Conservation (phyloP, 2,329 filamentous ascomycete genomes). For the Westerdykella aurantiaca region DNA sequence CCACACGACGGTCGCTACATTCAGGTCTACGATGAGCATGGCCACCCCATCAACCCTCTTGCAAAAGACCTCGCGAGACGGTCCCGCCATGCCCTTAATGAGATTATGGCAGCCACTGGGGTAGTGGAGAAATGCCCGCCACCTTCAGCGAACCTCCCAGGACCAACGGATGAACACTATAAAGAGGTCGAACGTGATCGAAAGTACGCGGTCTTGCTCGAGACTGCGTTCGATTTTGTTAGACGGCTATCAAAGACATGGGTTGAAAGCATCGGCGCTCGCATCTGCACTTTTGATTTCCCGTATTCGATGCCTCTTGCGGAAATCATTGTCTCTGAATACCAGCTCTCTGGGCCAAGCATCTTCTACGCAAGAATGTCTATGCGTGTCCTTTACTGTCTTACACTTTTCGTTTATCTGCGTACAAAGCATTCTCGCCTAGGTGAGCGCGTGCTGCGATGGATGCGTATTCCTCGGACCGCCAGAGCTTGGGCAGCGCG, state of each 20-base stretch:
- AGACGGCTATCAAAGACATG: background rate
- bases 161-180: slow-evolving; percentile 23
- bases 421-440: slow-evolving; percentile 19
- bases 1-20: slow-evolving; percentile 22
- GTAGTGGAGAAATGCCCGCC: slow-evolving; percentile 40
- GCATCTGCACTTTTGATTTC: slow-evolving; percentile 20
- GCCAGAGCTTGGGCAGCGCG: no score
- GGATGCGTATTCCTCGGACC: slow-evolving; percentile 14
- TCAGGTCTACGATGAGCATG: slow-evolving; percentile 43
- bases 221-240: slow-evolving; percentile 28
- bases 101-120: slow-evolving; percentile 44
- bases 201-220: slow-evolving; percentile 7
- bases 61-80: slow-evolving; percentile 37
- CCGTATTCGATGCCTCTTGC: slow-evolving; percentile 17
- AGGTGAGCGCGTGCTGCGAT: slow-evolving; percentile 23
- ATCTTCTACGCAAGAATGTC: slow-evolving; percentile 26
- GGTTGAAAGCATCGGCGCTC: background rate
- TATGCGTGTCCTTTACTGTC: slow-evolving; percentile 16
- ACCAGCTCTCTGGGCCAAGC: slow-evolving; percentile 12
- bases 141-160: slow-evolving; percentile 21
- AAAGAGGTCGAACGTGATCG: slow-evolving; percentile 24
- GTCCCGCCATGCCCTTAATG: slow-evolving; percentile 44
- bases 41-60: slow-evolving; percentile 40
- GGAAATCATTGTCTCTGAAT: slow-evolving; percentile 23
- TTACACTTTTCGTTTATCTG: slow-evolving; percentile 14